These are phyloP conservation scores for Hydnomerulius pinastri DNA, from an alignment of 768 basidiomycete genomes.

Conservation along the genomic window DNA sequence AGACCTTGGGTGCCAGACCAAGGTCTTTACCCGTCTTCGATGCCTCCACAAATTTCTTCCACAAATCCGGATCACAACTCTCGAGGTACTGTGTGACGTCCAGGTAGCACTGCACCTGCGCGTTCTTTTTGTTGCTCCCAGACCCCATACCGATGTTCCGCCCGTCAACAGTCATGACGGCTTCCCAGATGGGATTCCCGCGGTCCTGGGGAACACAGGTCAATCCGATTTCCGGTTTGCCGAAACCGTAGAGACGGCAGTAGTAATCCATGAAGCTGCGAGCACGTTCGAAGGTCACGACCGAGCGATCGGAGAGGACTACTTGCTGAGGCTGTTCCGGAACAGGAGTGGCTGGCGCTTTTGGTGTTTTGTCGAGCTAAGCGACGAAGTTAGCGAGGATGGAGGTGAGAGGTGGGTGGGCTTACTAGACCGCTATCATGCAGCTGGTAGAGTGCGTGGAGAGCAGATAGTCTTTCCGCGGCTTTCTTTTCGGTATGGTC, in stretches of 20 bases:
- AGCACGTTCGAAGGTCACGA: constrained; percentile 69
- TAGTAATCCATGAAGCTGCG: constrained; percentile 96
- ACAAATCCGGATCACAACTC: constrained; percentile 77
- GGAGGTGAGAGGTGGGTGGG: constrained; percentile 9
- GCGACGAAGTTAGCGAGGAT: constrained; percentile 1
- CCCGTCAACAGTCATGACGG: constrained; percentile 73
- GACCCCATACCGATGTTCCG: constrained; percentile 82
- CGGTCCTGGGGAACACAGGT: constrained; percentile 34
- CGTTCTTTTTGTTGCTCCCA: constrained; percentile 67
- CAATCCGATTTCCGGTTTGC: constrained; percentile 71
- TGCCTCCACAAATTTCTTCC: constrained; percentile 67
- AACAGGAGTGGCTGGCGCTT: constrained; percentile 5
- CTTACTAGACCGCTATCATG: constrained; percentile 64
- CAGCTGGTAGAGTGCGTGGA: constrained; percentile 74
- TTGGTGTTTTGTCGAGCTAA: constrained; percentile 34
- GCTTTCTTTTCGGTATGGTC: constrained; percentile 60
- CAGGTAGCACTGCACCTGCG: constrained; percentile 74
- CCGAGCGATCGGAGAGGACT: constrained; percentile 60
- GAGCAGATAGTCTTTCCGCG: constrained; percentile 73
- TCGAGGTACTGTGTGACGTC: constrained; percentile 90
- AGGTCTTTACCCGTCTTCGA: constrained; percentile 67
- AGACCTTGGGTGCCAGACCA: constrained; percentile 69
- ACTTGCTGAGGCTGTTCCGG: constrained; percentile 23
- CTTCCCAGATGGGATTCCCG: constrained; percentile 56
- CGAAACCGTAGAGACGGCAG: constrained; percentile 75